A percentile compares a stretch with the other conserved stretches of the same genome.
Evolutionary conservation across 139 green algal genomes (phyloP).

Genomic region (Asterochloris sp.): DNA sequence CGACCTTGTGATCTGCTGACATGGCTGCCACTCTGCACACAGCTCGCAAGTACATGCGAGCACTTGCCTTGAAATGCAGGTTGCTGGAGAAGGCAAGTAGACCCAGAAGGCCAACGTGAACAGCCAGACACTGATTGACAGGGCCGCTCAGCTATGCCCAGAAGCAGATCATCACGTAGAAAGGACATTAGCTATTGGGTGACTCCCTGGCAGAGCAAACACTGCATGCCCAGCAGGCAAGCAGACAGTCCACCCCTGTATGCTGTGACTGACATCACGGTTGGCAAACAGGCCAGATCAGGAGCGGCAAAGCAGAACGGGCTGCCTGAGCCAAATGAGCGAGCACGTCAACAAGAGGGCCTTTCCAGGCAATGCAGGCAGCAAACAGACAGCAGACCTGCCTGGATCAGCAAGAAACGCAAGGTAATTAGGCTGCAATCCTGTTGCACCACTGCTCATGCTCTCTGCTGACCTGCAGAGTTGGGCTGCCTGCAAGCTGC

Average conservation of each 20-base stretch:
- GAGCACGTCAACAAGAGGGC: not conserved
- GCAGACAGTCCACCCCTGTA: not conserved
- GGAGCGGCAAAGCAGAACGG: not conserved
- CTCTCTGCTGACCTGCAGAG: not conserved
- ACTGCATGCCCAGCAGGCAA: not conserved
- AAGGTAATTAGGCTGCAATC: too few species aligned
- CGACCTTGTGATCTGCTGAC: constrained; percentile 7
- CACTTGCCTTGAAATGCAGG: not conserved
- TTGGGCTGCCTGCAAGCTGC: too few species aligned
- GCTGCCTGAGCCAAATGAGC: not conserved
- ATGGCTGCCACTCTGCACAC: not conserved
- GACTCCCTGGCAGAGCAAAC: constrained; percentile 7
- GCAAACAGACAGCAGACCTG: not conserved
- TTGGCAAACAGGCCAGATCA: not conserved
- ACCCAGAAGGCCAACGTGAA: not conserved
- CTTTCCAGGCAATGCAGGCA: not conserved
- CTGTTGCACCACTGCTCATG: not conserved
- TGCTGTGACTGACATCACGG: not conserved
- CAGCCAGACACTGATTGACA: not conserved
- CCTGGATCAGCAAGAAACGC: not conserved
- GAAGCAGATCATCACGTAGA: not conserved
- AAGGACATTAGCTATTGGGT: constrained; percentile 9
- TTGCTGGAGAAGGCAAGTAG: not conserved
- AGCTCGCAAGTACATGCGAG: not conserved
- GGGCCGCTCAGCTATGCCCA: not conserved